Evolutionary conservation across 352 stramenopile species (phyloP), one percentile per base, ranked within the genome.

Genomic region (Globisporangium uncinulatum): DNA sequence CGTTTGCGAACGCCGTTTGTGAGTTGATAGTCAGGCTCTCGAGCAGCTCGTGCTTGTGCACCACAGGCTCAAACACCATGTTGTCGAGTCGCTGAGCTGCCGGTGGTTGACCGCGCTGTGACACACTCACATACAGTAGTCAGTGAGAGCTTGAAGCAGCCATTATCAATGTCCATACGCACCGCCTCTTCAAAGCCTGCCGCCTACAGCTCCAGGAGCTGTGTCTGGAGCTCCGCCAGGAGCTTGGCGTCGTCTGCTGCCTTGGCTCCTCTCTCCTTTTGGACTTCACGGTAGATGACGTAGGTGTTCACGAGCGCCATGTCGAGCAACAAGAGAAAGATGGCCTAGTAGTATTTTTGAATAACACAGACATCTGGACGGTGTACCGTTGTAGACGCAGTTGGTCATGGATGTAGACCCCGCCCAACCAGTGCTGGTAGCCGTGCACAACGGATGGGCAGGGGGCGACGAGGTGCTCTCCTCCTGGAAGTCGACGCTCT

Each of bases 381-480:
- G 21, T 37, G 46, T 51, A 51, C n/a, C 46, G 19, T 19, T 51
- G 46, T 7, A 51, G 20, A 6, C 46, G 20, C 2, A 51, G 21
- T 17, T 36, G 21, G 21, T 34, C 19, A 10, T 51, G 46, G 20
- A 51, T 15, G 46, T 51, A 20, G 14, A 51, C 46, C 31, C 46
- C 24, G 9, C 46, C 46, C 21, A 51, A 37, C 46, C 46, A 51
- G n/a, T 13, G 46, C 7, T 51, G 19, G 21, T 51, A 51, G 46
- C 20, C 46, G 7, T 24, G 46, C 20, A 51, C 46, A 3, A 37
- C 46, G 20, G 46, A 51, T 15, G 20, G 46, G 17, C 7, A 37
- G 9, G 46, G 46, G 6, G 31, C 46, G 5, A 31, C 15, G 9
- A n/a, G 1, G 1, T 10, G 20, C 8, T 29, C 21, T 6, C 46